A percentile compares a stretch with the other conserved stretches of the same genome.
Evolutionary conservation across 2,329 filamentous ascomycete species (phyloP).

Genomic region (Ceratocystis variospora): DNA sequence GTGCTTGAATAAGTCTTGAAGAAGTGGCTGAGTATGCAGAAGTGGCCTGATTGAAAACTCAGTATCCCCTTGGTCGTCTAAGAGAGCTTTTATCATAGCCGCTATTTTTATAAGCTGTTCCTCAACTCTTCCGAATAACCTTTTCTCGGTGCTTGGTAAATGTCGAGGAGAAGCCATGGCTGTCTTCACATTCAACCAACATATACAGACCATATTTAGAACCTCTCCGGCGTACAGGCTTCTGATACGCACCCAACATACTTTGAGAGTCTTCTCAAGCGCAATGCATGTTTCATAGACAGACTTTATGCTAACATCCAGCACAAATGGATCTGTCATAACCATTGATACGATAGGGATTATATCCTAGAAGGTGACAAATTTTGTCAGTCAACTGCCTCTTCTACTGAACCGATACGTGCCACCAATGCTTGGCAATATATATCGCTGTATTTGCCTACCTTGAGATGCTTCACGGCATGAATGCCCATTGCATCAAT

Average conservation of each 20-base stretch:
- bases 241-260: constrained; percentile 59
- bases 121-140: background rate
- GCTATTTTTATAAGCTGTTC: constrained; percentile 1
- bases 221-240: constrained; percentile 27
- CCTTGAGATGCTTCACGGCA: constrained; percentile 54
- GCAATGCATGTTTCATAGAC: constrained; percentile 39
- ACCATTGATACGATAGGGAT: constrained; percentile 52
- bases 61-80: constrained; percentile 10
- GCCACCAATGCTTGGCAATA: background rate
- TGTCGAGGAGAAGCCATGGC: constrained; percentile 19
- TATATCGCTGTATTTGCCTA: constrained; percentile 23
- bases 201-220: constrained; percentile 45
- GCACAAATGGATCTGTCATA: constrained; percentile 54
- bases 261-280: constrained; percentile 44
- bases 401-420: background rate
- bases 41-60: background rate
- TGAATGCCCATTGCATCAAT: constrained; percentile 46
- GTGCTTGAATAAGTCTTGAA: constrained; percentile 8
- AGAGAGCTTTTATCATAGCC: background rate
- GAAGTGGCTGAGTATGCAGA: background rate
- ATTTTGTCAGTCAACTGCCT: background rate
- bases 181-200: constrained; percentile 46
- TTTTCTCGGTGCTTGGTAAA: constrained; percentile 18
- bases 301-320: constrained; percentile 37
- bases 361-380: constrained; percentile 36